phyloP scores from a whole-genome alignment of 2,329 filamentous ascomycete species.

The Grosmannia clavigera region DNA sequence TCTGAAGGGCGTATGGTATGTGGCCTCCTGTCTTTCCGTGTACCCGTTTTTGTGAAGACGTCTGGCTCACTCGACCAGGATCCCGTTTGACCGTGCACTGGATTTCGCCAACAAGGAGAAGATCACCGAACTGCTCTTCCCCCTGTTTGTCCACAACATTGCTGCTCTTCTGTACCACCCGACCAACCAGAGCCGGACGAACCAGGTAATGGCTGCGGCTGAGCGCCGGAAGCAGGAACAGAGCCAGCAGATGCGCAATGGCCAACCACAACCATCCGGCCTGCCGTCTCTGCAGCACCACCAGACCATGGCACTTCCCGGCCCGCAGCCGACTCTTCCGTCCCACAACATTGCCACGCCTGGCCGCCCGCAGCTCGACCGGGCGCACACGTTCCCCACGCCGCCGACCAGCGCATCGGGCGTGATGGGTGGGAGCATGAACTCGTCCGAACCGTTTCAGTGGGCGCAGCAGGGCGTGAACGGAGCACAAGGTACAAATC shows the following conservation, averaged over 20 bases:
- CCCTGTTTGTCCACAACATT: slow-evolving; percentile 95
- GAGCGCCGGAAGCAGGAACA: slow-evolving; percentile 65
- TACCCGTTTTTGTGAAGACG: slow-evolving; percentile 1
- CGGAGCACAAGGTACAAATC: slow-evolving; percentile 50
- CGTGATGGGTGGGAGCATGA: slow-evolving; percentile 58
- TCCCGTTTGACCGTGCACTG: slow-evolving; percentile 91
- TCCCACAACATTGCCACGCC: slow-evolving; percentile 48
- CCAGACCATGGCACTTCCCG: slow-evolving; percentile 46
- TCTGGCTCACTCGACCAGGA: slow-evolving; percentile 45
- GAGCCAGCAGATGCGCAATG: slow-evolving; percentile 51
- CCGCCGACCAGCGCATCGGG: slow-evolving; percentile 88
- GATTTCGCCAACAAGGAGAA: slow-evolving; percentile 99
- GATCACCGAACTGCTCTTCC: slow-evolving; percentile 90
- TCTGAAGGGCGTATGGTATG: slow-evolving; percentile 91
- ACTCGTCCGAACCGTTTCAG: slow-evolving; percentile 64
- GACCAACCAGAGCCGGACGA: slow-evolving; percentile 70
- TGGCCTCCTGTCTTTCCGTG: slow-evolving; percentile 8
- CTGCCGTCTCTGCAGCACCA: slow-evolving; percentile 57
- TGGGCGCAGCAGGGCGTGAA: slow-evolving; percentile 58
- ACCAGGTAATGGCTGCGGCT: slow-evolving; percentile 75
- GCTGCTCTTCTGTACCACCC: slow-evolving; percentile 88
- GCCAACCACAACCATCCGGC: slow-evolving; percentile 37
- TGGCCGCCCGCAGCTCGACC: slow-evolving; percentile 64
- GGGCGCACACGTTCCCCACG: slow-evolving; percentile 86
- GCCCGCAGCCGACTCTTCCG: slow-evolving; percentile 40